Evolutionary conservation across 805 yeast genomes (phyloP), one percentile per base, ranked within the genome.

Genomic region (Naumovozyma dairenensis): DNA sequence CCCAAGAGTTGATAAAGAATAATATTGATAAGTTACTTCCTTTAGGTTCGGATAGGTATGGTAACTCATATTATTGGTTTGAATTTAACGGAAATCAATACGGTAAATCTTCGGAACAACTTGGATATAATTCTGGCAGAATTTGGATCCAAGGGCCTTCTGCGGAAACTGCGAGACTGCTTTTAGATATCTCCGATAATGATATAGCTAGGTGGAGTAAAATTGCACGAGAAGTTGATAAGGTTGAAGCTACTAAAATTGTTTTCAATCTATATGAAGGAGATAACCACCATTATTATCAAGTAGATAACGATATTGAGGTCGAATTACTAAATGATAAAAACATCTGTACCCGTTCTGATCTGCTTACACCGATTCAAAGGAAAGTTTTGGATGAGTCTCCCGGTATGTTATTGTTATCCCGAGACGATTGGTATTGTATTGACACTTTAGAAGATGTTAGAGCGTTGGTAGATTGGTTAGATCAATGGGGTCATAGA

Each of bases 11-110:
- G 16, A 68, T 69, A 28, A 85, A 78, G 45, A 60, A 74, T 30
- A 95, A 87, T 48, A 67, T 79, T 39, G 95, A 85, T 52, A 61
- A 97, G 36, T 67, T 86, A 31, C 71, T 72, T 35, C 66, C 74
- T 20, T 61, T 92, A 18, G 98, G 98, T 2, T 69, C 76, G 38
- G 98, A 92, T 56, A 63, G 94, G 32, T 71, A 73, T 38, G 86
- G 66, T 55, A 92, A 92, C 60, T 66, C 87, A 43, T 92, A 89
- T 55, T 92, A 94, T 94, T 92, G 95, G 95, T 76, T 86, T 51
- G 97, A 89, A 49, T 67, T 69, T 42, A 80, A 80, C 49, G n/a
- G n/a, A n/a, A n/a, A n/a, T n/a, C n/a, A n/a, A n/a, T n/a, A n/a
- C n/a, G 98, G 97, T 0, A 64, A 85, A 31, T 84, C 86, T 4